These are phyloP conservation scores for Picochlorum sp. DNA, from an alignment of 139 green algal species.

Conservation along the genomic window DNA sequence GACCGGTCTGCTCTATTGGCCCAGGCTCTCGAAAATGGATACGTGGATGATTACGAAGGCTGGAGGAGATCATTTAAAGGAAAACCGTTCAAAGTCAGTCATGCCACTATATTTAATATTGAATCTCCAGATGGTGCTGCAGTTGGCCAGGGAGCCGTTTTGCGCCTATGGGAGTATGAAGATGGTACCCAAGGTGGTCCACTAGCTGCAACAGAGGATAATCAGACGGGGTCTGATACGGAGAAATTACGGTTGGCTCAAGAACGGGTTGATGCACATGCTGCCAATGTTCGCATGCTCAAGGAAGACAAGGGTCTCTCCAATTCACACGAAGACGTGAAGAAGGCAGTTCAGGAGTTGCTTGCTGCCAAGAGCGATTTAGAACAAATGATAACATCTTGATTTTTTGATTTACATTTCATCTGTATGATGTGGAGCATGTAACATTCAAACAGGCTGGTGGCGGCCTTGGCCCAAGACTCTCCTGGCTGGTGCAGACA, in stretches of 20 bases:
- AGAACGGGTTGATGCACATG: not conserved
- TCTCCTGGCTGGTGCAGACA: slow-evolving; percentile 48
- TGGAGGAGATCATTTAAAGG: slow-evolving; percentile 11
- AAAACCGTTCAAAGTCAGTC: not conserved
- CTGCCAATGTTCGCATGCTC: not conserved
- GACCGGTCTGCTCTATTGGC: slow-evolving; percentile 1
- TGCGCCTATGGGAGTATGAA: slow-evolving; percentile 23
- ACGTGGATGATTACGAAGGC: not conserved
- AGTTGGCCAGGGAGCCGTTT: slow-evolving; percentile 18
- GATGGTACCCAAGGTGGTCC: slow-evolving; percentile 18
- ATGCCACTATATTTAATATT: slow-evolving; percentile 20
- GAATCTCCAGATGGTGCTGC: slow-evolving; percentile 5
- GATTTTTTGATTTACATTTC: no score
- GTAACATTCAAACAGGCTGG: not conserved
- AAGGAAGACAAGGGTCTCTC: slow-evolving; percentile 16
- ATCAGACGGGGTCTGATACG: no score
- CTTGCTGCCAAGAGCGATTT: slow-evolving; percentile 5
- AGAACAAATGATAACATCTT: not conserved
- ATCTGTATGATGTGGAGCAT: not conserved
- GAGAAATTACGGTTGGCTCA: not conserved
- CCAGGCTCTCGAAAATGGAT: not conserved
- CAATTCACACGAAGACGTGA: slow-evolving; percentile 10
- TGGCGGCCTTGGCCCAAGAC: slow-evolving; percentile 18
- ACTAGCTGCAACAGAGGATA: not conserved
- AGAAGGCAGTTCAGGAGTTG: slow-evolving; percentile 7